Evolutionary conservation across 164 flowering plant species (phyloP).

Genomic region (Aristolochia contorta): DNA sequence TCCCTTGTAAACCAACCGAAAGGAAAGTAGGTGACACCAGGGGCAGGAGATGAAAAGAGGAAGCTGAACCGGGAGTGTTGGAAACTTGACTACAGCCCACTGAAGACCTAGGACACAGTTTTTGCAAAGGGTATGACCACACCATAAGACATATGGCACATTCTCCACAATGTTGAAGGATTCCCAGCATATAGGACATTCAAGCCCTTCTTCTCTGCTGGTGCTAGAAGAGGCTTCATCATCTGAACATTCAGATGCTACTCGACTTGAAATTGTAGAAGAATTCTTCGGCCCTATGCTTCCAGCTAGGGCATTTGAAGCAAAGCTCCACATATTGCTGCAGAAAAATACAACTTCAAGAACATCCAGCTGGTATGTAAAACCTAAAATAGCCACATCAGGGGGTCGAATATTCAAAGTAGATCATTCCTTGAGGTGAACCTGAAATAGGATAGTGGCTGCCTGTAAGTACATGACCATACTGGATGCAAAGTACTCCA

Average conservation of each 20-base stretch:
- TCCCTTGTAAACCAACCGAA: conserved; percentile 67
- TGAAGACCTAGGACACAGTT: conserved; percentile 75
- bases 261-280: conserved; percentile 18
- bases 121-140: conserved; percentile 93
- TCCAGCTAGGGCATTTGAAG: conserved; percentile 57
- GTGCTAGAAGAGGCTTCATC: conserved; percentile 54
- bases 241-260: conserved; percentile 55
- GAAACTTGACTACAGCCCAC: conserved; percentile 79
- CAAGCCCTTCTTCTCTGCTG: conserved; percentile 71
- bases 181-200: conserved; percentile 96
- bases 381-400: not conserved
- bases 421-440: too few relatives aligned
- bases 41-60: conserved; percentile 92
- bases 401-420: not conserved
- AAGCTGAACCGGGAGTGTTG: conserved; percentile 71
- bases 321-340: conserved; percentile 63
- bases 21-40: conserved; percentile 81
- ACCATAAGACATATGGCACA: conserved; percentile 94
- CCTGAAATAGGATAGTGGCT: too few relatives aligned
- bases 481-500: too few relatives aligned
- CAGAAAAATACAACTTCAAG: not conserved
- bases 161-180: conserved; percentile 95
- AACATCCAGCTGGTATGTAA: not conserved
- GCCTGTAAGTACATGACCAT: too few relatives aligned
- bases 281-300: conserved; percentile 28